Conservation (phyloP, 202 grass and related monocot species). For the Setaria viridis region DNA sequence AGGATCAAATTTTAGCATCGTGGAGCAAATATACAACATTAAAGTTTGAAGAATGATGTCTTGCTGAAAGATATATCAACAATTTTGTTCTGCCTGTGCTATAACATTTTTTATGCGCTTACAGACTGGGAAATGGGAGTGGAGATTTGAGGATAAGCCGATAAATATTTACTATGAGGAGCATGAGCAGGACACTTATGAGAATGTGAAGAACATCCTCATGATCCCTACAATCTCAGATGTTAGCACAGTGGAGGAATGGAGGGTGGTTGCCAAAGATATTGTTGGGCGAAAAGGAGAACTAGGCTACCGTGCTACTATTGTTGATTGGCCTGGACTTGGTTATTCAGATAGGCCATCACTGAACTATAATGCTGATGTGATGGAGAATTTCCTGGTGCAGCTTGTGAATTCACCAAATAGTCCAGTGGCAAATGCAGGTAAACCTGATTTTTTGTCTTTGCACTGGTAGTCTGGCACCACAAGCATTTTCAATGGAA, state of each 20-base stretch:
- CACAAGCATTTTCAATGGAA: constrained; percentile 28
- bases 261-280: constrained; percentile 78
- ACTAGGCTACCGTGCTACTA: constrained; percentile 69
- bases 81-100: constrained; percentile 33
- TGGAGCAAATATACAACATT: neutral
- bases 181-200: constrained; percentile 50
- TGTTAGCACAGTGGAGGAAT: constrained; percentile 96
- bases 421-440: constrained; percentile 75
- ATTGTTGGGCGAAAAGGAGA: constrained; percentile 76
- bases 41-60: constrained; percentile 3
- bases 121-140: constrained; percentile 90
- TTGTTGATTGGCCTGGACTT: constrained; percentile 97
- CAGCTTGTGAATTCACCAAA: constrained; percentile 77
- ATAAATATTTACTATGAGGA: constrained; percentile 88
- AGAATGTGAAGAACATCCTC: constrained; percentile 80
- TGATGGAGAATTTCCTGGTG: constrained; percentile 93
- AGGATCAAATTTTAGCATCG: neutral
- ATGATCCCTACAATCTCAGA: constrained; percentile 98
- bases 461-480: neutral
- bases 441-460: constrained; percentile 50
- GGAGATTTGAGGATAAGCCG: constrained; percentile 72
- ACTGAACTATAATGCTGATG: constrained; percentile 88
- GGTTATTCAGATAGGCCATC: constrained; percentile 94
- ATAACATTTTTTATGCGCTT: constrained; percentile 45
- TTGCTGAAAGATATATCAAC: neutral